Evolutionary conservation across 2,329 filamentous ascomycete species (phyloP).

Genomic region (Polychaeton citri): DNA sequence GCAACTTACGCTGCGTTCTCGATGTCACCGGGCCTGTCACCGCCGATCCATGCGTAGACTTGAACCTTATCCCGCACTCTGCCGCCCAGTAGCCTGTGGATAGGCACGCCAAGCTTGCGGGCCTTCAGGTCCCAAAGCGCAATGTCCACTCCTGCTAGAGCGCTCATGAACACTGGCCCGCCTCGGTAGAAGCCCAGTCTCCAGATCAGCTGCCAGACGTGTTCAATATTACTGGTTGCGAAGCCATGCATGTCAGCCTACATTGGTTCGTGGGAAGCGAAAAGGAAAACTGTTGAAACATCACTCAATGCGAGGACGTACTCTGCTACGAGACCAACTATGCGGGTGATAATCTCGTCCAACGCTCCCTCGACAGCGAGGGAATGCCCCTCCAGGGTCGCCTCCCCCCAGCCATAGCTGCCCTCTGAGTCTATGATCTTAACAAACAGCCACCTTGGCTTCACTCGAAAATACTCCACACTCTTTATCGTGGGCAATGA

Average conservation of each 20-base stretch:
- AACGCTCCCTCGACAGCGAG: conserved; percentile 62
- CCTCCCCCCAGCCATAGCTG: conserved; percentile 59
- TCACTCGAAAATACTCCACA: conserved; percentile 63
- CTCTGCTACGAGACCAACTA: conserved; percentile 56
- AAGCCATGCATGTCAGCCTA: neutral
- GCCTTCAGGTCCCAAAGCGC: conserved; percentile 69
- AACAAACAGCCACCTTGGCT: conserved; percentile 65
- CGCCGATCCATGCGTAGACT: conserved; percentile 70
- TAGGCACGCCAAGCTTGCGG: conserved; percentile 48
- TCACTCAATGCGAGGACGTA: conserved; percentile 1
- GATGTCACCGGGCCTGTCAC: conserved; percentile 56
- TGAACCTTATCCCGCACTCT: conserved; percentile 57
- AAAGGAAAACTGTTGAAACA: no score
- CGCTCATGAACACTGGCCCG: conserved; percentile 69
- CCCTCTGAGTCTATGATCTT: conserved; percentile 58
- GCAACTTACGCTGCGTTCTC: conserved; percentile 28
- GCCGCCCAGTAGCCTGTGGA: conserved; percentile 62
- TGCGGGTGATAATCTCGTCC: conserved; percentile 49
- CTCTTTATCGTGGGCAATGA: conserved; percentile 49
- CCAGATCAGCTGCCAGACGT: conserved; percentile 66
- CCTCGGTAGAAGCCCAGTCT: conserved; percentile 60
- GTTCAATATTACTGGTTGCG: conserved; percentile 46
- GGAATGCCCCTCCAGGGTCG: conserved; percentile 59
- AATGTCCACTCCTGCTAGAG: conserved; percentile 64
- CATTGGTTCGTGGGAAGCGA: conserved; percentile 22